Conservation (phyloP, 768 basidiomycete genomes). For the Phanerodontia chrysosporium region DNA sequence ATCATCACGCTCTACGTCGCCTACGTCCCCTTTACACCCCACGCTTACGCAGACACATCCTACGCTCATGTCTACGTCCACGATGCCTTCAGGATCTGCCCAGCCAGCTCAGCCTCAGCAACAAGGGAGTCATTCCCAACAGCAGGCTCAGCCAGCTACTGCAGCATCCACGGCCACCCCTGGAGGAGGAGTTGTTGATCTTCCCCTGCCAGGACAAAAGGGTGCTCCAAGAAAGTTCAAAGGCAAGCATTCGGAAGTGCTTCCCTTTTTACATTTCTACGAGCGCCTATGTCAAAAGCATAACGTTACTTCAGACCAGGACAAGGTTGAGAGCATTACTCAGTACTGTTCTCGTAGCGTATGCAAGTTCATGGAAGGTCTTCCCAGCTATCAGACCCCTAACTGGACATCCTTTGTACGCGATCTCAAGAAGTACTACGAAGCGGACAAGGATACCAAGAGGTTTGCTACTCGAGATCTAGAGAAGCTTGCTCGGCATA, state of each 20-base stretch:
- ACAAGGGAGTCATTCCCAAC: too few species aligned
- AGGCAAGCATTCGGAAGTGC: background rate
- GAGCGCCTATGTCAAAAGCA: background rate
- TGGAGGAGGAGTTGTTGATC: background rate
- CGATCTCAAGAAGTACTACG: conserved; percentile 1
- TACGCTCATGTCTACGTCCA: too few species aligned
- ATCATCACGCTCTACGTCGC: too few species aligned
- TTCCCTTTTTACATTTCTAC: background rate
- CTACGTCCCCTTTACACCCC: too few species aligned
- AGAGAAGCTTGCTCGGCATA: background rate
- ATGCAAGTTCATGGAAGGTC: conserved; percentile 1
- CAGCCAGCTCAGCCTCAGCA: too few species aligned
- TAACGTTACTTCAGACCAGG: background rate
- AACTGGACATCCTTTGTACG: background rate
- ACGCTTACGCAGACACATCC: too few species aligned
- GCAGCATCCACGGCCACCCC: too few species aligned
- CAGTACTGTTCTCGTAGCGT: conserved; percentile 9
- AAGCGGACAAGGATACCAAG: conserved; percentile 2
- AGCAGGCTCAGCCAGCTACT: too few species aligned
- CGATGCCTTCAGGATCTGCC: too few species aligned
- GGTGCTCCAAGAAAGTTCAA: conserved; percentile 4
- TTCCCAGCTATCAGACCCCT: background rate
- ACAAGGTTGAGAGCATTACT: conserved; percentile 3
- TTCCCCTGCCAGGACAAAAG: background rate
- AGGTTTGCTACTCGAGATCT: background rate